Percentiles rank a stretch among this genome's conserved stretches.
Conservation (phyloP, 805 yeast species). For the Cyberlindnera mycetangii region DNA sequence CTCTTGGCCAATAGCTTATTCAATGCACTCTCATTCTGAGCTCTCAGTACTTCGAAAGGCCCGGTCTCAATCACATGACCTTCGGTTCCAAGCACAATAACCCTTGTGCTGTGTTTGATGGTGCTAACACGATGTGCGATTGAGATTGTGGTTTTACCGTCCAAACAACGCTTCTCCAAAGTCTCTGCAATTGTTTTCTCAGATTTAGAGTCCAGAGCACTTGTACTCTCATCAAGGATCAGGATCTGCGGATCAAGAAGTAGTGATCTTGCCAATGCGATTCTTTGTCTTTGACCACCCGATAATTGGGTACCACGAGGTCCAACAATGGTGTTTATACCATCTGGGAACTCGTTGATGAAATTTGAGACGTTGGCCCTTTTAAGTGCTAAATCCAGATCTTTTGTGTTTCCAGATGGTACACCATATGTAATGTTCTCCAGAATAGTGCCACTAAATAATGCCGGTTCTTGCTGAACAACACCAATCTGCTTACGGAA, state of each 20-base stretch:
- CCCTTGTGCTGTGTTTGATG: constrained; percentile 75
- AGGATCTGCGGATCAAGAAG: constrained; percentile 76
- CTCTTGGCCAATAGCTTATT: constrained; percentile 34
- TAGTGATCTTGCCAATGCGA: constrained; percentile 86
- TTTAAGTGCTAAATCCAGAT: constrained; percentile 55
- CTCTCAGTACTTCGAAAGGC: constrained; percentile 47
- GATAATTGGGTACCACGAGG: constrained; percentile 85
- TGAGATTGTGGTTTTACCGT: constrained; percentile 72
- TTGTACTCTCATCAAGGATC: constrained; percentile 90
- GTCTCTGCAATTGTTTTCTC: constrained; percentile 84
- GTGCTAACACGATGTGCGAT: constrained; percentile 92
- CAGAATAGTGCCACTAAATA: constrained; percentile 80
- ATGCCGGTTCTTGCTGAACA: constrained; percentile 89
- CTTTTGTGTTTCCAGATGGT: constrained; percentile 51
- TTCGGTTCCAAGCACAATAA: constrained; percentile 71
- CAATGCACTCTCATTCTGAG: constrained; percentile 34
- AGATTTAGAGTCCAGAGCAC: constrained; percentile 86
- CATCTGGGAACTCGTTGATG: constrained; percentile 73
- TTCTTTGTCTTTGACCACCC: constrained; percentile 94
- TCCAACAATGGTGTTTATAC: constrained; percentile 79
- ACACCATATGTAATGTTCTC: constrained; percentile 82
- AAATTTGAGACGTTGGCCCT: constrained; percentile 75
- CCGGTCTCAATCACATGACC: constrained; percentile 79
- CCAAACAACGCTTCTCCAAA: constrained; percentile 48
- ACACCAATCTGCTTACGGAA: constrained; percentile 78